Base-by-base conservation (phyloP, 257 asterid genomes). In the Lavandula angustifolia region DNA sequence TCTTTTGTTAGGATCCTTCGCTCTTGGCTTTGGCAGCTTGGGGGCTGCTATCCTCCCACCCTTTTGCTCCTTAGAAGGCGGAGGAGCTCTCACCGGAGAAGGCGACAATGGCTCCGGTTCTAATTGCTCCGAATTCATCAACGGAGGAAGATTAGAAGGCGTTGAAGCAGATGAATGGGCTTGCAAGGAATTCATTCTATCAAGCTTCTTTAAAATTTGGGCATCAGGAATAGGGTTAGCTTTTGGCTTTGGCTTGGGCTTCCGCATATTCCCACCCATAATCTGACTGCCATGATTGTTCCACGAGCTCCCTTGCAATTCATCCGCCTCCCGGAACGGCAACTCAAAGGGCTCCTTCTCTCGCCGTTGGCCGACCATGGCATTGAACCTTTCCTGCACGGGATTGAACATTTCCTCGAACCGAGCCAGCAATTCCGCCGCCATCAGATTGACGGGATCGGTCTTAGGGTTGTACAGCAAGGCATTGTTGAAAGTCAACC, bases 11-110 rank as follows among this genome's bases (percentile, higher is more conserved):
- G 79, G 87, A 72, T 90, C 97, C 83, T 83, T 94, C 0, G 99
- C 99, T 73, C 91, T 81, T 0, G 99, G 99, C 77, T 94, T 94
- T 0, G 99, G 96, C 80, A 37, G 91, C 85, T 84, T 94, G 48
- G 62, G 69, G 0, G 75, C 32, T 11, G 71, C 56, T 6, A 9
- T 71, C 40, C 79, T 61, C 32, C 53, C 83, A 13, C 13, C 64
- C 32, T 72, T 79, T 7, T 72, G 79, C 3, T 75, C 85, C 71
- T 69, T 85, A 0, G 75, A 46, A 12, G 73, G 53, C 9, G 62
- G 68, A 9, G 82, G 55, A 3, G 82, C 84, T 55, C 83, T 79
- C 69, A 81, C 77, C 0, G 96, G 97, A 13, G 96, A 82, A 7
- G 80, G 84, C 54, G 78, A 83, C 27, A 79, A 60, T n/a, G 70